A percentile compares a stretch with the other conserved stretches of the same genome.
Conservation (phyloP, 768 basidiomycete species). For the Russula griseocarnosa region DNA sequence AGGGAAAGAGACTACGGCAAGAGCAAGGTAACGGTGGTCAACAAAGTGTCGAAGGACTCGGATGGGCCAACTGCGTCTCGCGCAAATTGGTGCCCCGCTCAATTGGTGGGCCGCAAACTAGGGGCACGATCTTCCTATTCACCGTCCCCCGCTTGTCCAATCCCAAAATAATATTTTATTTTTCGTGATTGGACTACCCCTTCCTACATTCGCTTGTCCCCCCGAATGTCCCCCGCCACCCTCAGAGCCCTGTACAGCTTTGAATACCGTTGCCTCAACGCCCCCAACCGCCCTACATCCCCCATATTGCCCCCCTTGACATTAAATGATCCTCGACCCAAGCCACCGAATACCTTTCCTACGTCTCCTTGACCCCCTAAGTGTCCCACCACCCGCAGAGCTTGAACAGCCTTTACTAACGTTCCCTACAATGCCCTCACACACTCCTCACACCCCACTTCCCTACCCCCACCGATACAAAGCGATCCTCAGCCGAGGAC, state of each 20-base stretch:
- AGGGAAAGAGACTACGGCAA: slow-evolving; percentile 6
- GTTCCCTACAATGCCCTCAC: not conserved
- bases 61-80: not conserved
- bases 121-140: not conserved
- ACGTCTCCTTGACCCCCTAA: not conserved
- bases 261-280: not conserved
- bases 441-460: not conserved
- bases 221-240: not conserved
- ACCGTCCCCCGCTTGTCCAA: not conserved
- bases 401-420: not conserved
- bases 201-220: not conserved
- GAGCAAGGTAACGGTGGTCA: not conserved
- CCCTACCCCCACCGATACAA: not conserved
- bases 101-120: not conserved
- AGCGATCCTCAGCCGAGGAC: not conserved
- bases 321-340: too few relatives aligned
- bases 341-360: not conserved
- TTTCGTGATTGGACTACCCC: not conserved
- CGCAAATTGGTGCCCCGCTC: not conserved
- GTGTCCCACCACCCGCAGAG: not conserved
- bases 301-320: too few relatives aligned
- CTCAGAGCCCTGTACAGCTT: not conserved
- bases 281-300: not conserved
- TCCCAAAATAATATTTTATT: slow-evolving; percentile 1
- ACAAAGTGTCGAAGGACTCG: slow-evolving; percentile 1